Evolutionary conservation across 2,329 filamentous ascomycete species (phyloP).

Genomic region (Magnaporthiopsis rhizophila): DNA sequence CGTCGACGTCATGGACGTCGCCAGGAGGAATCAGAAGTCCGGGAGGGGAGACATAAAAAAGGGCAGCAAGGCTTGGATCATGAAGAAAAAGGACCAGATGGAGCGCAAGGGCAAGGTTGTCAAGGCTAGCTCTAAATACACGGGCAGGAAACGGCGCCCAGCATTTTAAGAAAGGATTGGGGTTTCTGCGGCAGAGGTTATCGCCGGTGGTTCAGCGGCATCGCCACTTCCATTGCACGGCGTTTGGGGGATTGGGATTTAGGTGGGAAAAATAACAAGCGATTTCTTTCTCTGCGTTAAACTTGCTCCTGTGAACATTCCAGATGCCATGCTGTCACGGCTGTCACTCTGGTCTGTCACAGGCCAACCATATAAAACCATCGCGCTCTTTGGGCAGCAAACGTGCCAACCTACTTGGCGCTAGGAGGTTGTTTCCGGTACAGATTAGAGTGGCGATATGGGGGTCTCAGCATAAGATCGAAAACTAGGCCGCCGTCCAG

Average conservation of each 20-base stretch:
- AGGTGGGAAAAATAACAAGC: background rate
- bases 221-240: background rate
- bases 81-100: conserved; percentile 88
- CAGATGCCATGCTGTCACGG: too few relatives aligned
- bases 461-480: too few relatives aligned
- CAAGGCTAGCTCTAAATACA: conserved; percentile 88
- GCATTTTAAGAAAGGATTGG: conserved; percentile 50
- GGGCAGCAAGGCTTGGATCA: conserved; percentile 76
- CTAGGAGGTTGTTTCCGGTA: too few relatives aligned
- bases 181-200: background rate
- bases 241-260: background rate
- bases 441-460: too few relatives aligned
- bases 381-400: too few relatives aligned
- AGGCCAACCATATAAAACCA: too few relatives aligned
- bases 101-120: conserved; percentile 91
- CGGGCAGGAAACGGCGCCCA: conserved; percentile 74
- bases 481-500: too few relatives aligned
- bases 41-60: conserved; percentile 58
- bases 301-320: background rate
- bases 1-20: conserved; percentile 70
- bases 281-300: background rate
- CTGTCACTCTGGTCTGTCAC: too few relatives aligned
- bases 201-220: background rate
- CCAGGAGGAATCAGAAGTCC: conserved; percentile 43
- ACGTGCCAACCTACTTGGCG: too few relatives aligned